Base-by-base conservation (phyloP, 495 filamentous ascomycete genomes). In the Talaromyces borbonicus region DNA sequence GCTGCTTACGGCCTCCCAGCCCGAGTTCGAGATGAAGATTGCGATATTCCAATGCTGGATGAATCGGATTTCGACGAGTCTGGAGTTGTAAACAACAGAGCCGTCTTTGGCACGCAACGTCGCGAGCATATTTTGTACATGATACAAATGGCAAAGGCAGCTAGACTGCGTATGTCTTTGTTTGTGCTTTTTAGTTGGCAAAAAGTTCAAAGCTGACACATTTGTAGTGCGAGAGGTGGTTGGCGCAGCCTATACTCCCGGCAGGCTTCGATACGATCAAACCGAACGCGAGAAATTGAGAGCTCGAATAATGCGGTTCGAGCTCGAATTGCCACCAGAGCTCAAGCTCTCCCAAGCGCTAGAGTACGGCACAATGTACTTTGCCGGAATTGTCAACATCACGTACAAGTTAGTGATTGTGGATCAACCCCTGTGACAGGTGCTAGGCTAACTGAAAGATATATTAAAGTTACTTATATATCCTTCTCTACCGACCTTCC, bases 11-110 rank as follows among this genome's bases (percentile, higher is more conserved):
- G 65, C 5, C 40, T 68, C 1, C 65, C 65, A 2, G 56, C 65
- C 15, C 53, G 65, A 5, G 70, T 68, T n/a, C 61, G 65, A 6
- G 67, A 73, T 25, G 68, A 73, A 48, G 69, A 71, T 32, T 71
- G 69, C 32, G 66, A 71, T 45, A 59, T 68, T 11, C 55, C 60
- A 1, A 65, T 65, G 39, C 61, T 73, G 1, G 53, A 65, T 9
- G 38, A 51, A 4, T 50, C 52, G 0, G 69, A 71, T 38, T 60
- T 70, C 11, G 54, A 62, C 19, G 62, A 65, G 15, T 52, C 59
- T 14, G 55, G 57, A 45, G 25, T 46, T 1, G 49, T 53, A n/a
- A 51, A 55, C 11, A 55, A 52, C 47, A 50, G 45, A 19, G 54
- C 56, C 4, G 44, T 63, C 7, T 66, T 66, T 42, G 56, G 55